Conservation (phyloP, 176 grass and related monocot genomes). For the Typha latifolia region DNA sequence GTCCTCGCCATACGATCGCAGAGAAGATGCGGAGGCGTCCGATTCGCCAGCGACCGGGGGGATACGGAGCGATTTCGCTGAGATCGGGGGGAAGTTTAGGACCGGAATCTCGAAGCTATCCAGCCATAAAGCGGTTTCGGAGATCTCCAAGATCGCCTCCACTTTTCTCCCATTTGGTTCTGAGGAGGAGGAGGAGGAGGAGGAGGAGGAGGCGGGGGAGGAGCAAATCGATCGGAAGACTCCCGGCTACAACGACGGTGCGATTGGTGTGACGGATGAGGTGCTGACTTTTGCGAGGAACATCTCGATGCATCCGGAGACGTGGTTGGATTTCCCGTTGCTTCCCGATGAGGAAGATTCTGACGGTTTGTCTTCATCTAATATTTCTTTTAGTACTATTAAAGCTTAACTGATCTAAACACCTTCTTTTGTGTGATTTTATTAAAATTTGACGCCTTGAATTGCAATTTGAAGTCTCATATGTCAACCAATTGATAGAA, state of each 20-base stretch:
- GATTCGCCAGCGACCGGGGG: slow-evolving; percentile 32
- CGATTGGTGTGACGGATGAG: slow-evolving; percentile 78
- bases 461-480: too few relatives aligned
- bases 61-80: slow-evolving; percentile 53
- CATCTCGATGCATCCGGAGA: slow-evolving; percentile 83
- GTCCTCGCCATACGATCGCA: neutral
- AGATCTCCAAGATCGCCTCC: slow-evolving; percentile 70
- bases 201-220: neutral
- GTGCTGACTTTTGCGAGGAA: slow-evolving; percentile 77
- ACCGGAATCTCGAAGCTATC: slow-evolving; percentile 62
- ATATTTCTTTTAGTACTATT: slow-evolving; percentile 19
- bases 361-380: slow-evolving; percentile 61
- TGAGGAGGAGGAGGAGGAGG: slow-evolving; percentile 43
- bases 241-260: slow-evolving; percentile 30
- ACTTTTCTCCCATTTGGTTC: slow-evolving; percentile 49
- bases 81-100: slow-evolving; percentile 47
- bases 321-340: slow-evolving; percentile 90
- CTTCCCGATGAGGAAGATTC: slow-evolving; percentile 71
- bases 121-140: slow-evolving; percentile 51
- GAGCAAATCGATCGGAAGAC: neutral
- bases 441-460: too few relatives aligned
- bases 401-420: neutral
- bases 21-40: slow-evolving; percentile 5
- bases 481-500: too few relatives aligned
- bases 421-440: neutral